A percentile compares a stretch with the other conserved stretches of the same genome.
Evolutionary conservation across 371 early-diverging fungal genomes (phyloP).

Genomic region (Circinella umbellata): DNA sequence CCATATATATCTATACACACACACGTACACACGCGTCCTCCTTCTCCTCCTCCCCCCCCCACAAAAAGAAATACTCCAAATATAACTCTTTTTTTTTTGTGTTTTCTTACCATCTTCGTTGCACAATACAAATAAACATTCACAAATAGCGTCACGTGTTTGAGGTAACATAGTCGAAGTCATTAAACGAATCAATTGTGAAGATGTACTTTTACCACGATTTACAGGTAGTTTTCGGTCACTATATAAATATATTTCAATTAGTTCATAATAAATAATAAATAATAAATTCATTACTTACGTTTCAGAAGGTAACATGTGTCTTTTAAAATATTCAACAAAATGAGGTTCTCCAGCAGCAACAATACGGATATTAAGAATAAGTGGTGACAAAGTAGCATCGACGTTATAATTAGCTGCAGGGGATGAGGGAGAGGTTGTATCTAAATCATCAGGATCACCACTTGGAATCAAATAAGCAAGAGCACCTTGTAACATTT

Average conservation of each 20-base stretch:
- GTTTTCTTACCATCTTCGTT: constrained; percentile 73
- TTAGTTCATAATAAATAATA: neutral
- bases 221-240: constrained; percentile 81
- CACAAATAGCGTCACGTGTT: constrained; percentile 69
- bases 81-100: neutral
- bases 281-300: constrained; percentile 33
- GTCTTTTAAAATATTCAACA: constrained; percentile 34
- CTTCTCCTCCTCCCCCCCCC: no score
- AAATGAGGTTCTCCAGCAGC: constrained; percentile 53
- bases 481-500: constrained; percentile 33
- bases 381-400: constrained; percentile 68
- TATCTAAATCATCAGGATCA: constrained; percentile 34
- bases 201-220: constrained; percentile 66
- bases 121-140: constrained; percentile 76
- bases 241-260: constrained; percentile 29
- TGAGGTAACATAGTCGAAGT: constrained; percentile 70
- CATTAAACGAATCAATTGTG: constrained; percentile 77
- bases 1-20: neutral
- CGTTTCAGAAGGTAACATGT: constrained; percentile 68
- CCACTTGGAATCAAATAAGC: constrained; percentile 47
- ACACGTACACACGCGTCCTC: neutral
- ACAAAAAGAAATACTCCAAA: neutral
- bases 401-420: constrained; percentile 43
- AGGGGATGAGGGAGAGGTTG: neutral
- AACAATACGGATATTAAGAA: constrained; percentile 56